Evolutionary conservation across 2,329 filamentous ascomycete genomes (phyloP), one percentile per base, ranked within the genome.

Genomic region (Fusarium oligoseptatum): DNA sequence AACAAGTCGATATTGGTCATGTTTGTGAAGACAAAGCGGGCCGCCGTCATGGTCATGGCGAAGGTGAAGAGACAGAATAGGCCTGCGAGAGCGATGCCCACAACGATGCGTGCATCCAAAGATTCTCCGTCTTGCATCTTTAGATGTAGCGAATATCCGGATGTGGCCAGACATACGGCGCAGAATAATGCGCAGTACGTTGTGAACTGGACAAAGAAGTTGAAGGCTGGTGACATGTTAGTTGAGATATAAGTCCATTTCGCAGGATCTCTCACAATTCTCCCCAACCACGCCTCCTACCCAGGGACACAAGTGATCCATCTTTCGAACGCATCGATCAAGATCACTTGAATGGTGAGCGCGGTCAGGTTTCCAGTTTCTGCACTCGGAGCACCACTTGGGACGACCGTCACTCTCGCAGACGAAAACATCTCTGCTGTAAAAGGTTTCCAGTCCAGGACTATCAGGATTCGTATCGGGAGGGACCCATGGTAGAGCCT

Each of bases 231-330:
- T 14, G 2, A n/a, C 5, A 22, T 27, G 39, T 73, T 58, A 70
- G 67, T 34, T 14, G 9, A 14, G 36, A 69, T 20, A 24, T 45
- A 14, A 9, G n/a, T 29, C 9, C 20, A 14, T 48, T 11, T 45
- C 8, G 3, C 9, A 29, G 24, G 10, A 12, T 15, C 17, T 82
- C 89, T 81, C 78, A 91, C 89, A 91, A 2, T 91, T 95, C 81
- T 98, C 95, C 0, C 92, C 93, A 11, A 99, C 92, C 74, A 98
- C 94, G 24, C 96, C 97, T 5, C 96, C 96, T n/a, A 97, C 95
- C 93, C 93, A 98, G 0, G 96, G 97, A 79, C 97, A 99, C 78
- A 95, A 97, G 80, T 98, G 96, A 73, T 98, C 96, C 93, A 98
- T 97, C 79, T 97, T 97, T 45, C 89, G 86, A 24, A 97, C 93